Base-by-base conservation (phyloP, 2,329 filamentous ascomycete genomes). In the Talaromyces rugulosus region DNA sequence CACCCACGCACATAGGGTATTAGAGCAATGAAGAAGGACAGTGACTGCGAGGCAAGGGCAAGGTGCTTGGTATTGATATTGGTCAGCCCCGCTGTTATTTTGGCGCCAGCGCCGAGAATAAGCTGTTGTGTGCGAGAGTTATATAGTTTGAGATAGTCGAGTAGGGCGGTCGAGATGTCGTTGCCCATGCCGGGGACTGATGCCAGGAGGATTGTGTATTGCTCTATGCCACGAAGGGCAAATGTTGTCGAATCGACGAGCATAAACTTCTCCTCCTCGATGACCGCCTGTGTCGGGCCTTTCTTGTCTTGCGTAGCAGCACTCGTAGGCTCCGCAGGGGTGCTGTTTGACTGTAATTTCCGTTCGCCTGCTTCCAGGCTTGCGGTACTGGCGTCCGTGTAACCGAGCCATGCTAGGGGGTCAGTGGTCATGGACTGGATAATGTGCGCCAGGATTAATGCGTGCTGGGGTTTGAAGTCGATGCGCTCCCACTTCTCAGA, bases 61-160 rank as follows among this genome's bases (percentile, higher is more conserved):
- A 99, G 84, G 76, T 99, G 93, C 69, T 95, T 95, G 0, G 94
- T 96, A 0, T 91, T 96, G 74, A 99, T 98, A 71, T 96, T 96
- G 74, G 92, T 96, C 28, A 99, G 81, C 0, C 94, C 94, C 1
- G 93, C 94, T 30, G 89, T 92, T 36, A 87, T 84, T 6, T 91
- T 97, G 4, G 95, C 95, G 4, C 95, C 95, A 1, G 95, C 95
- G 0, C 95, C 95, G 7, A 99, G 87, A 66, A 99, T 97, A 62
- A 99, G 85, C 73, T 99, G 95, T 23, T 90, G 96, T 62, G 92
- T 92, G 28, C 94, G 89, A 3, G 92, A 96, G 75, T 99, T 97
- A 82, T 97, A 99, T 4, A 96, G 83, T 66, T 95, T 90, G 12
- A 97, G 83, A 71, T 96, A 96, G 23, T 95, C 89, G 52, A 97